phyloP scores from a whole-genome alignment of 345 rosid species.

The Cardiospermum halicacabum region DNA sequence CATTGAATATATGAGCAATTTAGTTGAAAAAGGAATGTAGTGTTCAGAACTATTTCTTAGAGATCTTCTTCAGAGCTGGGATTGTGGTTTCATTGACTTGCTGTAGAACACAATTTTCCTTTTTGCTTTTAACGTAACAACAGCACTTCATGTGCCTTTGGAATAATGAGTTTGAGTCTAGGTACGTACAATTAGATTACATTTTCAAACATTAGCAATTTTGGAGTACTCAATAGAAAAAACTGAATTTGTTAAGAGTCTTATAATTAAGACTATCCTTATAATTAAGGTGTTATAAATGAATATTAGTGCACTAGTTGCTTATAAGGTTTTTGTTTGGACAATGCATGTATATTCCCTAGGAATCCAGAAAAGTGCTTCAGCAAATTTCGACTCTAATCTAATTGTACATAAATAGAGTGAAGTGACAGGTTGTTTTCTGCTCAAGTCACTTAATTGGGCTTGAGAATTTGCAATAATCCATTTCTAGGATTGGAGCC shows the following conservation, averaged over 20 bases:
- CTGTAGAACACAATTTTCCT: not conserved
- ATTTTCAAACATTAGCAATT: not conserved
- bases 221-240: not conserved
- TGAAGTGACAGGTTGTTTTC: not conserved
- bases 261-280: not conserved
- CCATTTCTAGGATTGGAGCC: not conserved
- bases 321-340: not conserved
- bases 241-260: too few species aligned
- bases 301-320: not conserved
- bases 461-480: not conserved
- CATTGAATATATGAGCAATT: not conserved
- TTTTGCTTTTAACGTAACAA: not conserved
- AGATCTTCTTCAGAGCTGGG: not conserved
- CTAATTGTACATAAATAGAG: too few species aligned
- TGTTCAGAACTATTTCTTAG: not conserved
- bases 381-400: too few species aligned
- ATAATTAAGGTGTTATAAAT: not conserved
- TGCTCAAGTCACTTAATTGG: not conserved
- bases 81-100: not conserved
- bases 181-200: not conserved
- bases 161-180: not conserved
- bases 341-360: not conserved
- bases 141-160: not conserved
- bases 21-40: not conserved
- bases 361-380: not conserved